A percentile compares a stretch with the other conserved stretches of the same genome.
These are phyloP conservation scores for Effrenium voratum DNA, from an alignment of 73 alveolate species.

Conservation along the genomic window DNA sequence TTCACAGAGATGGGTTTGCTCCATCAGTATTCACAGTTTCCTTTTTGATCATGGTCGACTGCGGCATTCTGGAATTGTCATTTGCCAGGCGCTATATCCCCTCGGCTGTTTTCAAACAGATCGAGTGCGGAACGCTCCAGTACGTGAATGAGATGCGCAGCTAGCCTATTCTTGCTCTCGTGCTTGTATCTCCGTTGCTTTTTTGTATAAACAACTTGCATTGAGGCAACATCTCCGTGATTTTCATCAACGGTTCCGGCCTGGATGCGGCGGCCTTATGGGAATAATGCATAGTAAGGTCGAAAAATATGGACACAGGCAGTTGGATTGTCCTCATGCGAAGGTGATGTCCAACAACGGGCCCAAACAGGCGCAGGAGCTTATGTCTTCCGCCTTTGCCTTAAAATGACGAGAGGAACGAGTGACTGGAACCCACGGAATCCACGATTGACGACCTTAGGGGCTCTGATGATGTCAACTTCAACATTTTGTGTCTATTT, in stretches of 20 bases:
- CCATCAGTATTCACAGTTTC: no score
- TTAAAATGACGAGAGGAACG: background rate
- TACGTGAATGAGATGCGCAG: constrained; percentile 89
- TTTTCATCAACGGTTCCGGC: constrained; percentile 87
- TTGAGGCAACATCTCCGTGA: constrained; percentile 74
- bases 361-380: constrained; percentile 86
- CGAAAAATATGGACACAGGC: background rate
- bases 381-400: constrained; percentile 46
- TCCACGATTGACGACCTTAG: background rate
- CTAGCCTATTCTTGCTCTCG: background rate
- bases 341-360: constrained; percentile 74
- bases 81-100: constrained; percentile 84
- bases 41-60: no score
- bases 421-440: background rate
- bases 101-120: constrained; percentile 89
- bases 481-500: no score
- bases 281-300: background rate
- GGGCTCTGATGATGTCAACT: no score
- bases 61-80: no score
- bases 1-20: no score
- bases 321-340: background rate
- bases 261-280: constrained; percentile 15
- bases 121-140: constrained; percentile 72
- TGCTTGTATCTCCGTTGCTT: background rate
- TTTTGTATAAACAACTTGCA: background rate